Evolutionary conservation across 129 eudicot species (phyloP).

Genomic region (Rutidosis leptorrhynchoides): DNA sequence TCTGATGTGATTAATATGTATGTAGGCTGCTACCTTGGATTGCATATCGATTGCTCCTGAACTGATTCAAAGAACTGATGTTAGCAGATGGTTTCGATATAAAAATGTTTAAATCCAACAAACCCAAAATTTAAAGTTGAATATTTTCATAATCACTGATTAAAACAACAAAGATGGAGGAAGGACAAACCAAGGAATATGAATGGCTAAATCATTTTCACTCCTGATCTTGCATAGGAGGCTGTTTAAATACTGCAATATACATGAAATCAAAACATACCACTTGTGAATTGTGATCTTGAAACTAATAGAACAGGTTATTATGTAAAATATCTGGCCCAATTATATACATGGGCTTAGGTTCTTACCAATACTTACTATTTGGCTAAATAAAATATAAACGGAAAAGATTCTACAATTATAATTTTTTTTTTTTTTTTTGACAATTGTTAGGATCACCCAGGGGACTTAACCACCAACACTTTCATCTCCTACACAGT

Average conservation of each 20-base stretch:
- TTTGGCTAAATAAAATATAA: neutral
- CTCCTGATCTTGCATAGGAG: constrained; percentile 59
- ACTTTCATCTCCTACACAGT: too few relatives aligned
- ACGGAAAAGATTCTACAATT: neutral
- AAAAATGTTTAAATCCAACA: neutral
- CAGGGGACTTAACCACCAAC: too few relatives aligned
- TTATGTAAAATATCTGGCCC: too few relatives aligned
- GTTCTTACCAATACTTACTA: neutral
- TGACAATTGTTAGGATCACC: too few relatives aligned
- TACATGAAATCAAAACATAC: constrained; percentile 22
- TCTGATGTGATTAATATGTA: neutral
- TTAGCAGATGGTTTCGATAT: constrained; percentile 19
- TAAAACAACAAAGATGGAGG: neutral
- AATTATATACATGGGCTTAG: too few relatives aligned
- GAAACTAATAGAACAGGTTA: too few relatives aligned
- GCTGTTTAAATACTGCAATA: constrained; percentile 59
- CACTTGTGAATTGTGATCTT: neutral
- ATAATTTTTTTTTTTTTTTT: too few relatives aligned
- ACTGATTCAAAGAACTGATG: constrained; percentile 27
- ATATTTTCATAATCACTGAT: neutral
- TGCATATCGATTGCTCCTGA: constrained; percentile 39
- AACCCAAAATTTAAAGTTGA: neutral
- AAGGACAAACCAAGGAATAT: constrained; percentile 42
- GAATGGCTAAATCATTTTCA: constrained; percentile 60
- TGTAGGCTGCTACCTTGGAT: constrained; percentile 49